These are phyloP conservation scores for Datisca glomerata DNA, from an alignment of 306 rosid species.

Conservation along the genomic window DNA sequence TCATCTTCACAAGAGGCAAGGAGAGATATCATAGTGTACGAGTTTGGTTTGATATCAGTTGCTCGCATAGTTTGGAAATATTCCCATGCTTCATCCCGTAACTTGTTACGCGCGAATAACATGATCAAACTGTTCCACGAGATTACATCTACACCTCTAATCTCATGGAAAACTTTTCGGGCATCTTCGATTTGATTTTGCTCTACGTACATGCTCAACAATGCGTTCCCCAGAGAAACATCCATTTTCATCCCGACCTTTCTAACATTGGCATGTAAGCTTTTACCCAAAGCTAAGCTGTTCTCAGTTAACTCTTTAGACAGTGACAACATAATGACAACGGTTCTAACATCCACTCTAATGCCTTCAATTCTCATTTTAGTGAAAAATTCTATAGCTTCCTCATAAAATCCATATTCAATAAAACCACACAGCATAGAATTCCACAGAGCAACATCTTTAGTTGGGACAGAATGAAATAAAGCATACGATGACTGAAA, in stretches of 20 bases:
- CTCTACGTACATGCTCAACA: slow-evolving; percentile 23
- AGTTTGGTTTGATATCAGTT: slow-evolving; percentile 18
- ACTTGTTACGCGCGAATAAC: slow-evolving; percentile 21
- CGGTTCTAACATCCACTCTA: slow-evolving; percentile 26
- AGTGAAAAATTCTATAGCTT: slow-evolving; percentile 21
- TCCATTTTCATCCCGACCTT: slow-evolving; percentile 21
- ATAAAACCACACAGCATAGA: slow-evolving; percentile 27
- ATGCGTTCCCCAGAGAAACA: slow-evolving; percentile 27
- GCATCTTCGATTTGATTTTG: slow-evolving; percentile 17
- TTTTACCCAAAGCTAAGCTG: slow-evolving; percentile 18
- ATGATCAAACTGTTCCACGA: slow-evolving; percentile 32
- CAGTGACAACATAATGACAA: slow-evolving; percentile 15
- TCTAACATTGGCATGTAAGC: slow-evolving; percentile 26
- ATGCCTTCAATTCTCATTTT: slow-evolving; percentile 16
- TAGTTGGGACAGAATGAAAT: slow-evolving; percentile 15
- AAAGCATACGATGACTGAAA: slow-evolving; percentile 15
- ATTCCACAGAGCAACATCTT: slow-evolving; percentile 40
- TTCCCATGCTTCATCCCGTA: slow-evolving; percentile 21
- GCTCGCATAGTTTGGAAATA: slow-evolving; percentile 18
- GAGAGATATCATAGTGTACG: slow-evolving; percentile 29
- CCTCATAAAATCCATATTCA: slow-evolving; percentile 17
- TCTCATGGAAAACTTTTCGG: slow-evolving; percentile 18
- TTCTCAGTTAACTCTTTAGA: slow-evolving; percentile 16
- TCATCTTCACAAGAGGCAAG: slow-evolving; percentile 23
- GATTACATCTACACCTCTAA: slow-evolving; percentile 20